Evolutionary conservation across 2,329 filamentous ascomycete species (phyloP).

Genomic region (Whalleya microplaca): DNA sequence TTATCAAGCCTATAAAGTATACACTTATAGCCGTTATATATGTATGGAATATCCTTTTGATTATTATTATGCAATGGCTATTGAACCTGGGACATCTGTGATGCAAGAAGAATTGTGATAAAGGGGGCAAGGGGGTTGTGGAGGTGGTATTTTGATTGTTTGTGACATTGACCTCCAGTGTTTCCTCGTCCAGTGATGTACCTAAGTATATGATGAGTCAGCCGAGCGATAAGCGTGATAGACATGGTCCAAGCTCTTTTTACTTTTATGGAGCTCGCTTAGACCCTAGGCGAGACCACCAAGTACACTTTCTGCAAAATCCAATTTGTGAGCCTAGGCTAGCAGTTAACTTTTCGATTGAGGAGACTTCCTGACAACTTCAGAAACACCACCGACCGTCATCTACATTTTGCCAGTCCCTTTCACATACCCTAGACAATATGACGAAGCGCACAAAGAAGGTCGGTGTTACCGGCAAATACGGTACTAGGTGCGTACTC

Average conservation of each 20-base stretch:
- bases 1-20: too few relatives aligned
- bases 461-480: slow-evolving; percentile 99
- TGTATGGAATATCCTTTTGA: too few relatives aligned
- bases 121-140: too few relatives aligned
- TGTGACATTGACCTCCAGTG: too few relatives aligned
- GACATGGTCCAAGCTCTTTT: slow-evolving; percentile 18
- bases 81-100: too few relatives aligned
- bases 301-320: slow-evolving; percentile 19
- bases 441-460: slow-evolving; percentile 82
- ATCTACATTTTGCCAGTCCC: slow-evolving; percentile 19
- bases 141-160: too few relatives aligned
- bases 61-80: too few relatives aligned
- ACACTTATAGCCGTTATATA: too few relatives aligned
- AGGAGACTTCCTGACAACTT: slow-evolving; percentile 22
- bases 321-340: slow-evolving; percentile 19
- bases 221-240: not conserved
- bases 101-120: too few relatives aligned
- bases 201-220: not conserved
- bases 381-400: slow-evolving; percentile 18
- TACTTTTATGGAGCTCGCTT: slow-evolving; percentile 22
- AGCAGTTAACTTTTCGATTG: slow-evolving; percentile 9
- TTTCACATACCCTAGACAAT: slow-evolving; percentile 27
- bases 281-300: slow-evolving; percentile 22
- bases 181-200: not conserved
- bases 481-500: slow-evolving; percentile 84